Evolutionary conservation across 805 yeast genomes (phyloP).

Genomic region (Saturnispora quitensis): DNA sequence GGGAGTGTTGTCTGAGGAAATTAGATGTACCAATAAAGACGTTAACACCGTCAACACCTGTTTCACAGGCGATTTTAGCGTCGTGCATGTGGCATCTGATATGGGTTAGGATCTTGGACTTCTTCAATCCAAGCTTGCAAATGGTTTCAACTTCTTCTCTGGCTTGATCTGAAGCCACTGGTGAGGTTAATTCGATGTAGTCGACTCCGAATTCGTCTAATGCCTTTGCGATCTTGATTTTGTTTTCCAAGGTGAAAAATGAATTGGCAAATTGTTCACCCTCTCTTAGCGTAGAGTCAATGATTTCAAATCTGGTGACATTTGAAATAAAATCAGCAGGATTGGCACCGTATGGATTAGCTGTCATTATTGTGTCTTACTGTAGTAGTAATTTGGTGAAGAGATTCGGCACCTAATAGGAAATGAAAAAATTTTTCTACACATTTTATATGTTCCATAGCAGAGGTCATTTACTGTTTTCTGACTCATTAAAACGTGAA

Average conservation of each 20-base stretch:
- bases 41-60: conserved; percentile 57
- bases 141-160: conserved; percentile 50
- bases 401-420: neutral
- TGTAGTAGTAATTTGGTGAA: neutral
- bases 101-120: conserved; percentile 48
- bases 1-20: conserved; percentile 46
- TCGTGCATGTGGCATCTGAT: conserved; percentile 56
- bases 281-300: conserved; percentile 52
- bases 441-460: neutral
- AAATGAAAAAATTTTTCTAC: neutral
- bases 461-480: neutral
- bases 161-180: conserved; percentile 51
- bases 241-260: conserved; percentile 48
- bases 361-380: conserved; percentile 5
- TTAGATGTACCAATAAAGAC: conserved; percentile 54
- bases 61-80: conserved; percentile 51
- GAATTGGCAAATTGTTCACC: conserved; percentile 59
- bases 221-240: conserved; percentile 51
- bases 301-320: conserved; percentile 43
- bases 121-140: conserved; percentile 47
- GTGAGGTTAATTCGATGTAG: conserved; percentile 51
- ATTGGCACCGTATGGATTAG: conserved; percentile 51
- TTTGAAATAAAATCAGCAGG: conserved; percentile 50
- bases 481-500: conserved; percentile 1
- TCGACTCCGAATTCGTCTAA: conserved; percentile 54